Evolutionary conservation across 2,329 filamentous ascomycete species (phyloP).

Genomic region (Lithohypha guttulata): DNA sequence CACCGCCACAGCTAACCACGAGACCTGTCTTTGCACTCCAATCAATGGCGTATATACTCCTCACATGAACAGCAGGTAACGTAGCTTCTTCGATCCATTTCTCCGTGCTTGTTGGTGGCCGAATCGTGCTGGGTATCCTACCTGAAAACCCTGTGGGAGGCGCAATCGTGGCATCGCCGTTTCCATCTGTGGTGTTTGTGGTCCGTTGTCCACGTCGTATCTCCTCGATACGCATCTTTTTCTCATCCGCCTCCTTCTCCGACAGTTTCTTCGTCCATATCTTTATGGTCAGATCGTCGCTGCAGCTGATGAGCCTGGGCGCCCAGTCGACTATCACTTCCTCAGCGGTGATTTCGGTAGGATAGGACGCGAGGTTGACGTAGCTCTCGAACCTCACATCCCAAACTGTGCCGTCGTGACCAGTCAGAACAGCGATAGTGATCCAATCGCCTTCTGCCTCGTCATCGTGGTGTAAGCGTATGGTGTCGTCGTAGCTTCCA

Average conservation of each 20-base stretch:
- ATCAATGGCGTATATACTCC: slow-evolving; percentile 71
- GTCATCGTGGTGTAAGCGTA: slow-evolving; percentile 61
- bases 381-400: slow-evolving; percentile 55
- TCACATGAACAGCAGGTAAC: slow-evolving; percentile 64
- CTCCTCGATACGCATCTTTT: slow-evolving; percentile 2
- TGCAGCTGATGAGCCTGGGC: slow-evolving; percentile 64
- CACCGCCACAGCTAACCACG: slow-evolving; percentile 80
- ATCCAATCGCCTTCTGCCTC: slow-evolving; percentile 90
- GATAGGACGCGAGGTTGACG: slow-evolving; percentile 12
- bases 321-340: slow-evolving; percentile 25
- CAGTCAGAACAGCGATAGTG: slow-evolving; percentile 70
- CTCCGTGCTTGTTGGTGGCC: slow-evolving; percentile 60
- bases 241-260: slow-evolving; percentile 38
- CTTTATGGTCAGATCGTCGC: slow-evolving; percentile 68
- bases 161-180: neutral
- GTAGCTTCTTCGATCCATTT: slow-evolving; percentile 68
- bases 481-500: slow-evolving; percentile 88
- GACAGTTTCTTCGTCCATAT: slow-evolving; percentile 62
- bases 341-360: slow-evolving; percentile 11
- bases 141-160: slow-evolving; percentile 14
- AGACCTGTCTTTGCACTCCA: slow-evolving; percentile 73
- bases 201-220: slow-evolving; percentile 2
- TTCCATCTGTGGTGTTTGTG: slow-evolving; percentile 1
- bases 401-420: slow-evolving; percentile 84
- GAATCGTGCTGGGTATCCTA: slow-evolving; percentile 80